Evolutionary conservation across 1,139 yeast species (phyloP), one percentile per base, ranked within the genome.

Genomic region (Scheffersomyces titani): DNA sequence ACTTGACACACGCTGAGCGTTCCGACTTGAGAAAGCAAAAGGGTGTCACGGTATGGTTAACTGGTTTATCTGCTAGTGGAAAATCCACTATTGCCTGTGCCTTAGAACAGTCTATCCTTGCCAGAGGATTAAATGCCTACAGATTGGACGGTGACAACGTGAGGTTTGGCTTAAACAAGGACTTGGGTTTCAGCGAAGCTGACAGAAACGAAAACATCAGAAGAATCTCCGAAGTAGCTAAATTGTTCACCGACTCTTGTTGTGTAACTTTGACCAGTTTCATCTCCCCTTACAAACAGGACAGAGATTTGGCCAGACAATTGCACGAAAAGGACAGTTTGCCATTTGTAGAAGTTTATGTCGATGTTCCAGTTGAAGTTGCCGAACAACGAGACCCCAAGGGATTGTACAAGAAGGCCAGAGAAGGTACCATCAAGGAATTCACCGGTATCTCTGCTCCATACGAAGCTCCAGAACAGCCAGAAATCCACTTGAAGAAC

Each of bases 341-440:
- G 63, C 94, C 96, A 54, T 93, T 93, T 66, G 83, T 93, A 57
- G 98, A 93, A 77, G 97, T 93, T 11, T 92, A 77, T 64, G 92
- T 93, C 51, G 97, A 93, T 71, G 97, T 92, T 52, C 98, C 98
- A 44, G 81, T 93, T 54, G 92, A 88, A 66, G 92, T 92, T 59
- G 98, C 98, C 54, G 98, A 93, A 78, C 84, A 90, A 74, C 90
- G 98, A 76, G 98, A 93, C 74, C 98, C 98, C 61, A 93, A 93
- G 80, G 98, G 98, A 9, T 81, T 93, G 64, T 93, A 93, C 80
- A 92, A 92, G 76, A 93, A 93, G 82, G 98, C 98, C 21, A 87
- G 98, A 71, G 96, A 92, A 67, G 98, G 98, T 44, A 80, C 89
- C 61, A 93, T 93, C 72, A 91, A 91, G 75, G 97, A 93, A 70